A percentile compares a stretch with the other conserved stretches of the same genome.
Conservation (phyloP, 2,329 filamentous ascomycete genomes). For the Exophiala mesophila region DNA sequence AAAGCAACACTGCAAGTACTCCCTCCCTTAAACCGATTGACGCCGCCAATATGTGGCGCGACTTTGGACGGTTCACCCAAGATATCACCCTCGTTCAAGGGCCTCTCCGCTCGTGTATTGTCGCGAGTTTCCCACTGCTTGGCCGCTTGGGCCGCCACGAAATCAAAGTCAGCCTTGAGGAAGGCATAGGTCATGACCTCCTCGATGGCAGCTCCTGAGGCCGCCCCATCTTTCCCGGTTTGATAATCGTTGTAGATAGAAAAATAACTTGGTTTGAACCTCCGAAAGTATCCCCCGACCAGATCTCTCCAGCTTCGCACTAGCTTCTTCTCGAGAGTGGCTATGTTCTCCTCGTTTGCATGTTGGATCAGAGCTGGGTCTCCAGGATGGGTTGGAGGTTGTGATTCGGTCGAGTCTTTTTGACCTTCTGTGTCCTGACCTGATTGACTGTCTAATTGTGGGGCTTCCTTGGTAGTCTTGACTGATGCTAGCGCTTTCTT, state of each 20-base stretch:
- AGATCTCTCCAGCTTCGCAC: conserved; percentile 74
- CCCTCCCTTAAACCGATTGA: conserved; percentile 75
- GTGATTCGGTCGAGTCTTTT: conserved; percentile 4
- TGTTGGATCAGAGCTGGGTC: conserved; percentile 47
- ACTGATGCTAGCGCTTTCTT: conserved; percentile 15
- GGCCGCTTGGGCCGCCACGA: conserved; percentile 79
- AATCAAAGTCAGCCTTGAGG: conserved; percentile 88
- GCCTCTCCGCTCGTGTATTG: conserved; percentile 64
- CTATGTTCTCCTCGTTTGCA: conserved; percentile 56
- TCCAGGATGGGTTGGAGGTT: conserved; percentile 19
- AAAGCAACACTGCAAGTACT: conserved; percentile 87
- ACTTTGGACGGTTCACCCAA: conserved; percentile 59
- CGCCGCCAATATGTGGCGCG: conserved; percentile 59
- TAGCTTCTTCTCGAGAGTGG: conserved; percentile 64
- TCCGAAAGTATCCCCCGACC: conserved; percentile 89
- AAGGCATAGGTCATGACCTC: conserved; percentile 82
- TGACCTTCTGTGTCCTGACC: conserved; percentile 29
- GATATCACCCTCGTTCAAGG: conserved; percentile 80
- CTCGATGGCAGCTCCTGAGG: conserved; percentile 39
- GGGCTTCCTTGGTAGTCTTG: conserved; percentile 7
- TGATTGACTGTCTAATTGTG: conserved; percentile 7
- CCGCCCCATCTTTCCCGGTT: conserved; percentile 33
- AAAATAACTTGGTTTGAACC: conserved; percentile 81
- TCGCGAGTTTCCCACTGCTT: conserved; percentile 65
- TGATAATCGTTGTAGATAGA: conserved; percentile 38